Conservation (phyloP, 768 basidiomycete species). For the Kondoa subrosea region DNA sequence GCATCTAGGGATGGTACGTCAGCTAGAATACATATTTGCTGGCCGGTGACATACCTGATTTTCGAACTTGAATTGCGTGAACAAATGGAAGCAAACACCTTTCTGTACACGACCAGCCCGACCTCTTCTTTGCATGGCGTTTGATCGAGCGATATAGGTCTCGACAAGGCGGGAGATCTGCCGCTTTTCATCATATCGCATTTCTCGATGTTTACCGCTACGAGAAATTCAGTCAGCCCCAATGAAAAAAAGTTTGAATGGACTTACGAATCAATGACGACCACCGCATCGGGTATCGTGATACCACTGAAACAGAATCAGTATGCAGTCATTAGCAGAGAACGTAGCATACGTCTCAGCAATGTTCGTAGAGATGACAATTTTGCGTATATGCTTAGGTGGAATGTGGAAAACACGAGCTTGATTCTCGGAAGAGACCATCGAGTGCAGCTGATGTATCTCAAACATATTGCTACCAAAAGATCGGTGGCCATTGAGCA, state of each 20-base stretch:
- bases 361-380: slow-evolving; percentile 67
- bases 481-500: slow-evolving; percentile 52
- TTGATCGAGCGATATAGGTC: slow-evolving; percentile 59
- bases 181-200: slow-evolving; percentile 81
- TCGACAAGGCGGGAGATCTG: slow-evolving; percentile 83
- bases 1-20: slow-evolving; percentile 43
- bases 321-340: neutral
- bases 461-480: slow-evolving; percentile 57
- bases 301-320: slow-evolving; percentile 45
- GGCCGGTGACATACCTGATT: slow-evolving; percentile 45
- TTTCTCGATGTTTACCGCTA: slow-evolving; percentile 11
- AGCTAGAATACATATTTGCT: neutral
- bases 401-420: slow-evolving; percentile 37
- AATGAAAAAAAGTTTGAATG: slow-evolving; percentile 3
- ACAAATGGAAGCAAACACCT: slow-evolving; percentile 87
- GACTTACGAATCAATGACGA: slow-evolving; percentile 73
- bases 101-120: slow-evolving; percentile 78
- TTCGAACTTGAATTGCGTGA: slow-evolving; percentile 73
- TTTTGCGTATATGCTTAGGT: slow-evolving; percentile 63
- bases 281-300: slow-evolving; percentile 93
- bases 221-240: slow-evolving; percentile 9
- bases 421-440: slow-evolving; percentile 78
- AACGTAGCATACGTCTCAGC: slow-evolving; percentile 45
- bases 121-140: slow-evolving; percentile 44
- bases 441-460: slow-evolving; percentile 78